These are phyloP conservation scores for Cokeromyces recurvatus DNA, from an alignment of 371 early-diverging fungal species.

Conservation along the genomic window DNA sequence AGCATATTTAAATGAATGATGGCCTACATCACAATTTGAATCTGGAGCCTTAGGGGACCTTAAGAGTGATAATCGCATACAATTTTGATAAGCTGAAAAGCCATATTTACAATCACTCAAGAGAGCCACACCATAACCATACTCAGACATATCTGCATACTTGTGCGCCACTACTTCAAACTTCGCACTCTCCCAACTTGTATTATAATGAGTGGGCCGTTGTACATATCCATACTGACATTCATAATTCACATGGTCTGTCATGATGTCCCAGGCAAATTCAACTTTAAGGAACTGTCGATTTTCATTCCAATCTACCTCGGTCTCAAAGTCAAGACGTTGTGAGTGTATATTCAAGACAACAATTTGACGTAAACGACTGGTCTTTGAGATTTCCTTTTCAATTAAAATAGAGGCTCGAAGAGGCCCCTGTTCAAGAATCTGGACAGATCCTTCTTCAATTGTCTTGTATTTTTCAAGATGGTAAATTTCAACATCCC, in stretches of 20 bases:
- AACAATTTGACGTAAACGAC: slow-evolving; percentile 67
- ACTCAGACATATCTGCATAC: slow-evolving; percentile 88
- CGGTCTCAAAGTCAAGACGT: slow-evolving; percentile 84
- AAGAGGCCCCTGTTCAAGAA: slow-evolving; percentile 78
- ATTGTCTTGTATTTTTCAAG: slow-evolving; percentile 70
- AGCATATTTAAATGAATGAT: slow-evolving; percentile 81
- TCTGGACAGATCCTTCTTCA: slow-evolving; percentile 40
- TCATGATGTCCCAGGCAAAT: slow-evolving; percentile 76
- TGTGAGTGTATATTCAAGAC: slow-evolving; percentile 63
- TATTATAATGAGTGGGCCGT: slow-evolving; percentile 91
- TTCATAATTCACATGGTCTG: slow-evolving; percentile 86
- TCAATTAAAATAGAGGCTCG: slow-evolving; percentile 66
- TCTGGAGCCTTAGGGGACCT: slow-evolving; percentile 72
- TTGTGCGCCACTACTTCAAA: slow-evolving; percentile 96
- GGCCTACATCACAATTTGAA: slow-evolving; percentile 46
- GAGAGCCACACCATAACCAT: slow-evolving; percentile 85
- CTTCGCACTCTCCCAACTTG: slow-evolving; percentile 86
- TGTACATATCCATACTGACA: slow-evolving; percentile 86
- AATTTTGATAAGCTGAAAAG: slow-evolving; percentile 71
- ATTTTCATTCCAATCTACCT: slow-evolving; percentile 92
- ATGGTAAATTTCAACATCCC: slow-evolving; percentile 83
- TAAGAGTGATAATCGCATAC: slow-evolving; percentile 77
- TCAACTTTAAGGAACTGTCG: slow-evolving; percentile 85
- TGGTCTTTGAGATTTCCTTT: slow-evolving; percentile 55
- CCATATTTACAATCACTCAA: slow-evolving; percentile 90